Percentiles rank a stretch among this genome's conserved stretches.
These are phyloP conservation scores for Iris macrosiphon DNA, from an alignment of 106 monocot species.

Conservation along the genomic window DNA sequence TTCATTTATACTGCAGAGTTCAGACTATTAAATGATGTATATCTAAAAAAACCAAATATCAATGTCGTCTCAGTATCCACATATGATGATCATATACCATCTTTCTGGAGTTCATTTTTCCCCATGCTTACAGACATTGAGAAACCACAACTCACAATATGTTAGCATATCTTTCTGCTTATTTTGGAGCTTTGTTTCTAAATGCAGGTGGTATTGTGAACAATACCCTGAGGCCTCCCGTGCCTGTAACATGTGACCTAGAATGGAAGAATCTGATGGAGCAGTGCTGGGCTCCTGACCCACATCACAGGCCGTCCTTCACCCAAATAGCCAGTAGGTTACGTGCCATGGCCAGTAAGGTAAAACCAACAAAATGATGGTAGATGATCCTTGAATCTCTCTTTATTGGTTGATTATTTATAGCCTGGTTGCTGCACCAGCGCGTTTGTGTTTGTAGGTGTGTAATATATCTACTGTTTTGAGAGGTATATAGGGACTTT, in stretches of 20 bases:
- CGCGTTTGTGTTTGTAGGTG: too few species aligned
- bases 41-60: background rate
- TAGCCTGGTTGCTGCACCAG: too few species aligned
- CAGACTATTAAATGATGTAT: background rate
- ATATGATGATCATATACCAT: too few species aligned
- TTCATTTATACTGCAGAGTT: too few species aligned
- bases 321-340: constrained; percentile 65
- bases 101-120: too few species aligned
- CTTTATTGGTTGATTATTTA: too few species aligned
- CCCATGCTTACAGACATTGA: too few species aligned
- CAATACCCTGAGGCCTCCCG: constrained; percentile 70
- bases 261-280: constrained; percentile 96
- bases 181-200: background rate
- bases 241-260: constrained; percentile 57
- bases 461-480: too few species aligned
- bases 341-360: constrained; percentile 43
- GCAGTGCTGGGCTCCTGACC: constrained; percentile 90
- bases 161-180: background rate
- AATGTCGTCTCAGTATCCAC: too few species aligned
- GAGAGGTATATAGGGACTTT: too few species aligned
- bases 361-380: constrained; percentile 36
- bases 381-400: too few species aligned
- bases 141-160: background rate
- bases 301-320: constrained; percentile 68
- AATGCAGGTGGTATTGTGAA: constrained; percentile 88